These are phyloP conservation scores for Calocera cornea DNA, from an alignment of 768 basidiomycete species.

Conservation along the genomic window DNA sequence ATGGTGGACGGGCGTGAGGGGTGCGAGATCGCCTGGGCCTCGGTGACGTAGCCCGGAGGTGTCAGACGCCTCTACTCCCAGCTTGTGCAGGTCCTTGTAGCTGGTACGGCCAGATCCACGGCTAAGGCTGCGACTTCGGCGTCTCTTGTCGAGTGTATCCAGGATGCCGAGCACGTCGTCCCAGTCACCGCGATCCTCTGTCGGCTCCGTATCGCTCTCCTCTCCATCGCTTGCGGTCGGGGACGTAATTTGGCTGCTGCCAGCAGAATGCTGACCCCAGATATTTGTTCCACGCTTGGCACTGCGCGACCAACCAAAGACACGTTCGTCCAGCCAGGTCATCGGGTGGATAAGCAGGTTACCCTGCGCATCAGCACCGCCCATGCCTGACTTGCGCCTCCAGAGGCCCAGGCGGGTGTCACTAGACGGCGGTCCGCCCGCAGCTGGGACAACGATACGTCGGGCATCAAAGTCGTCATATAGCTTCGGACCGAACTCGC, in stretches of 20 bases:
- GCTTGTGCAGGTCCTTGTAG: constrained; percentile 68
- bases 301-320: constrained; percentile 83
- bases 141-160: constrained; percentile 34
- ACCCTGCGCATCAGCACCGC: constrained; percentile 76
- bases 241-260: constrained; percentile 24
- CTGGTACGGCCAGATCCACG: constrained; percentile 52
- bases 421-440: constrained; percentile 68
- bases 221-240: constrained; percentile 54
- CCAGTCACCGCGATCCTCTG: constrained; percentile 66
- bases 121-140: constrained; percentile 24
- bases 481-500: constrained; percentile 76
- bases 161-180: constrained; percentile 71
- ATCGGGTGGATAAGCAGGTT: constrained; percentile 79
- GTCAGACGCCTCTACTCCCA: constrained; percentile 26
- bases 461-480: constrained; percentile 82
- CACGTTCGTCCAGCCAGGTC: constrained; percentile 51
- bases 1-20: constrained; percentile 7
- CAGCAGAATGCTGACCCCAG: constrained; percentile 48
- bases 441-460: constrained; percentile 71
- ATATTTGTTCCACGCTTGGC: constrained; percentile 68
- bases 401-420: constrained; percentile 53
- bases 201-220: constrained; percentile 60
- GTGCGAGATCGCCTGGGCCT: background rate
- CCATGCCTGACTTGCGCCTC: constrained; percentile 65
- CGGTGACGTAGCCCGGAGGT: background rate